These are phyloP conservation scores for Plicaturopsis crispa DNA, from an alignment of 768 basidiomycete genomes.

Conservation along the genomic window DNA sequence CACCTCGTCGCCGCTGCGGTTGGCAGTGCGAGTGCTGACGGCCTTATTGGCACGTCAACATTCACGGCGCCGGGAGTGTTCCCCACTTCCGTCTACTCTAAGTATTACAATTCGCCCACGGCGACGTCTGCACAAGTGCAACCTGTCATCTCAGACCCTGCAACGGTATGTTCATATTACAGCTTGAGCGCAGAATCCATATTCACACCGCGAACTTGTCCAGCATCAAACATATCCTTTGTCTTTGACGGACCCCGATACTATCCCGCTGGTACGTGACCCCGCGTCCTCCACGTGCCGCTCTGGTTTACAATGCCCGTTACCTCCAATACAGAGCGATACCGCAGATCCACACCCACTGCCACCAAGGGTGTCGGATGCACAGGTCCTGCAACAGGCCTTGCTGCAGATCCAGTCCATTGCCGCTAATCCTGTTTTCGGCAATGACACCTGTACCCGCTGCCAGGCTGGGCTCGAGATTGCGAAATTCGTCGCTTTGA, in stretches of 20 bases:
- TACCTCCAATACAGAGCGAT: constrained; percentile 41
- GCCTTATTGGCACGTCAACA: constrained; percentile 24
- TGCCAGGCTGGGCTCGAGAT: constrained; percentile 57
- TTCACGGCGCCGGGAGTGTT: constrained; percentile 57
- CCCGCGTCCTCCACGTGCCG: not conserved
- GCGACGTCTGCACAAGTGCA: constrained; percentile 67
- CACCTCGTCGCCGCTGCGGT: not conserved
- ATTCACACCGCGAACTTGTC: not conserved
- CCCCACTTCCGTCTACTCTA: constrained; percentile 55
- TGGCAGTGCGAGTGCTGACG: not conserved
- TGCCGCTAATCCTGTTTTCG: constrained; percentile 42
- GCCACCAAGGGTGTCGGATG: constrained; percentile 45
- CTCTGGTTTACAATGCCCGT: not conserved
- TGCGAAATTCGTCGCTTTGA: constrained; percentile 59
- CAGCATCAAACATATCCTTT: constrained; percentile 54
- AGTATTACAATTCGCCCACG: constrained; percentile 69
- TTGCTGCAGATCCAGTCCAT: constrained; percentile 52
- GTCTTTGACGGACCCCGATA: constrained; percentile 54
- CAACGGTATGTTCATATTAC: constrained; percentile 39
- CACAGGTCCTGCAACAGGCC: constrained; percentile 42
- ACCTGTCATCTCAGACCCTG: constrained; percentile 70
- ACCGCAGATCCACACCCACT: constrained; percentile 59
- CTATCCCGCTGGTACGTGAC: constrained; percentile 38
- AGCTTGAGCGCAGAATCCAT: not conserved
- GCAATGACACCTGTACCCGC: constrained; percentile 43